phyloP scores from a whole-genome alignment of 257 asterid genomes.

The Nemophila menziesii region DNA sequence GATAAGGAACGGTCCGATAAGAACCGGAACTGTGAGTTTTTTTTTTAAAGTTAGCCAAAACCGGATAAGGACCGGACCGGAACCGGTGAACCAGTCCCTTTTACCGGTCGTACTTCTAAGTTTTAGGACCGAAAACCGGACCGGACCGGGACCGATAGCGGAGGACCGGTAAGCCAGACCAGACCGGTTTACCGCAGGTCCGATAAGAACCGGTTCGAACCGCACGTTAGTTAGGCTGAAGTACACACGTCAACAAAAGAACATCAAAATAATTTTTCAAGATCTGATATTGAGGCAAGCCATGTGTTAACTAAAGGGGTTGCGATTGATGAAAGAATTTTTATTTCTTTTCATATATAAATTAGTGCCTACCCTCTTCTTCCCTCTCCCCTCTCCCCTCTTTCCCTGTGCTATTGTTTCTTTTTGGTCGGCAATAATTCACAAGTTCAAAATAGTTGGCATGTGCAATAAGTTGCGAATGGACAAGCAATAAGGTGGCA shows the following conservation, averaged over 20 bases:
- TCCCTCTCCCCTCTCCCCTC: constrained; percentile 1
- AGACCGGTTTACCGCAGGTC: too few species aligned
- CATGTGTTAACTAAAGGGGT: constrained; percentile 34
- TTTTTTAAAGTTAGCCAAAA: too few species aligned
- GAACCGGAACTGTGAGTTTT: too few species aligned
- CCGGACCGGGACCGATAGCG: too few species aligned
- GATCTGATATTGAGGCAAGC: constrained; percentile 21
- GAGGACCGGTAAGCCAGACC: too few species aligned
- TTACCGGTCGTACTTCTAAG: too few species aligned
- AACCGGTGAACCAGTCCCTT: too few species aligned
- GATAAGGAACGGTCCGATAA: too few species aligned
- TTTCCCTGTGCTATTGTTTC: constrained; percentile 12
- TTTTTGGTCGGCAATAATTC: constrained; percentile 50
- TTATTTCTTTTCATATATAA: constrained; percentile 8
- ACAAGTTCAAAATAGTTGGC: background rate
- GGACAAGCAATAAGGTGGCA: constrained; percentile 1
- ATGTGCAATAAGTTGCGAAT: constrained; percentile 1
- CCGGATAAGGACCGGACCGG: too few species aligned
- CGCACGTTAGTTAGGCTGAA: too few species aligned
- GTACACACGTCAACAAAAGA: background rate
- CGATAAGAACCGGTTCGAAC: too few species aligned
- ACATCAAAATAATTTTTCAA: constrained; percentile 6
- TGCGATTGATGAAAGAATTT: constrained; percentile 7
- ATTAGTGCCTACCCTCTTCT: constrained; percentile 12
- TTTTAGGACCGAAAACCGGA: too few species aligned